Conservation (phyloP, 805 yeast genomes). For the Metschnikowia amazonensis region DNA sequence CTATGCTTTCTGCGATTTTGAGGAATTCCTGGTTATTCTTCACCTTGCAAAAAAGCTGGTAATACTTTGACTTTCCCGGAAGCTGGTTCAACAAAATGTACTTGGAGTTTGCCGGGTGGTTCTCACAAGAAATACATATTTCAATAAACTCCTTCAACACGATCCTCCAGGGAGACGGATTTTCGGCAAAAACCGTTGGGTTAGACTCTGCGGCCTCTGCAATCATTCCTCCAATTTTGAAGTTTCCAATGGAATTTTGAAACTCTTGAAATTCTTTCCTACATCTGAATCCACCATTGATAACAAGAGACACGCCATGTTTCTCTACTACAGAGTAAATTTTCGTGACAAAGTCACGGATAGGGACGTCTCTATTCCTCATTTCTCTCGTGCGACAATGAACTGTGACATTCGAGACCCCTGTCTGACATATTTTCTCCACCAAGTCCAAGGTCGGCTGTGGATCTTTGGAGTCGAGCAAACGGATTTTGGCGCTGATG, state of each 20-base stretch:
- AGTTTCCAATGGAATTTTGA: slow-evolving; percentile 49
- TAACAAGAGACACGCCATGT: slow-evolving; percentile 64
- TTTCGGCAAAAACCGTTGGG: slow-evolving; percentile 63
- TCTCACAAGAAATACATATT: slow-evolving; percentile 53
- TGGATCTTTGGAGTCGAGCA: slow-evolving; percentile 58
- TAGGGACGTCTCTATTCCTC: slow-evolving; percentile 83
- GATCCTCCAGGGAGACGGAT: slow-evolving; percentile 50
- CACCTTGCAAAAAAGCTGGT: slow-evolving; percentile 52
- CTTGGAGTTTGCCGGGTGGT: slow-evolving; percentile 66
- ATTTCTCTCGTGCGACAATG: slow-evolving; percentile 88
- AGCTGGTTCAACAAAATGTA: slow-evolving; percentile 73
- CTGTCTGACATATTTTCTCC: slow-evolving; percentile 53
- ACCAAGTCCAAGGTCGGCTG: slow-evolving; percentile 57
- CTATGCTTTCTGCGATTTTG: slow-evolving; percentile 29
- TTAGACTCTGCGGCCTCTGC: slow-evolving; percentile 88
- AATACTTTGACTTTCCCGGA: slow-evolving; percentile 67
- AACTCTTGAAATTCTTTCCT: slow-evolving; percentile 51
- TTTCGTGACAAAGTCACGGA: slow-evolving; percentile 61
- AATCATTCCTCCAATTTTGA: slow-evolving; percentile 81
- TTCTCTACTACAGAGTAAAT: slow-evolving; percentile 59
- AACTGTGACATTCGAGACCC: slow-evolving; percentile 79
- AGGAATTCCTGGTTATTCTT: slow-evolving; percentile 53
- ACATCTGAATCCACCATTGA: slow-evolving; percentile 73
- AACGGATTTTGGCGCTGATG: slow-evolving; percentile 85
- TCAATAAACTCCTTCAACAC: slow-evolving; percentile 53